These are phyloP conservation scores for Aspergillus niger DNA, from an alignment of 2,329 filamentous ascomycete genomes.

Conservation along the genomic window DNA sequence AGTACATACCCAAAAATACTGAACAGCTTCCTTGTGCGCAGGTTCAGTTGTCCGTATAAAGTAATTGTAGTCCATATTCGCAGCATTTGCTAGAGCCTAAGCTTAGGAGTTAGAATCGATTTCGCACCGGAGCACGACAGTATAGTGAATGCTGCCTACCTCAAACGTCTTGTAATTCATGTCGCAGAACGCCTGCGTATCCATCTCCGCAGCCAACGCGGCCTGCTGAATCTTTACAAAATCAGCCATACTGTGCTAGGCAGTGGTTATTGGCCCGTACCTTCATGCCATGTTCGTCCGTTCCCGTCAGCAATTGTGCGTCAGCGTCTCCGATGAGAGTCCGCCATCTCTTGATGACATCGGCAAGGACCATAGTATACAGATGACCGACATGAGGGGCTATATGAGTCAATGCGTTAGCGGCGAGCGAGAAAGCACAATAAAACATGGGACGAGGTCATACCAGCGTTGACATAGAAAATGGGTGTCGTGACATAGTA, in stretches of 20 bases:
- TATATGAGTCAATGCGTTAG: conserved; percentile 36
- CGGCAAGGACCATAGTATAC: conserved; percentile 87
- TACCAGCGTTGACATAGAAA: conserved; percentile 97
- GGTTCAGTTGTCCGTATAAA: conserved; percentile 91
- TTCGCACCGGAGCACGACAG: too few relatives aligned
- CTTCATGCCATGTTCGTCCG: conserved; percentile 97
- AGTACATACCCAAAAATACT: conserved; percentile 74
- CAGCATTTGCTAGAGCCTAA: conserved; percentile 66
- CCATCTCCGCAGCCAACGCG: conserved; percentile 67
- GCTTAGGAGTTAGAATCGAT: not conserved
- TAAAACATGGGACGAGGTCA: not conserved
- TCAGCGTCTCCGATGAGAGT: conserved; percentile 66
- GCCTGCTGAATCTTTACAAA: conserved; percentile 72
- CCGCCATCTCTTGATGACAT: conserved; percentile 92
- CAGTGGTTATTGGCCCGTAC: conserved; percentile 35
- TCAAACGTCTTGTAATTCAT: conserved; percentile 77
- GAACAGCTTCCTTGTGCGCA: conserved; percentile 79
- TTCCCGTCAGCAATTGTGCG: conserved; percentile 82
- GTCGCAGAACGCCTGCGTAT: conserved; percentile 86
- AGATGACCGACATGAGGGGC: conserved; percentile 94
- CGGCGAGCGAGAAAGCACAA: not conserved
- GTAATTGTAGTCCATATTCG: conserved; percentile 73
- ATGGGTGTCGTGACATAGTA: conserved; percentile 97
- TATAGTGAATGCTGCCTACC: conserved; percentile 35
- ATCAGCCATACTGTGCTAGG: not conserved